Percentiles rank a stretch among this genome's conserved stretches.
Conservation (phyloP, 129 eudicot genomes). For the Sambucus nigra region DNA sequence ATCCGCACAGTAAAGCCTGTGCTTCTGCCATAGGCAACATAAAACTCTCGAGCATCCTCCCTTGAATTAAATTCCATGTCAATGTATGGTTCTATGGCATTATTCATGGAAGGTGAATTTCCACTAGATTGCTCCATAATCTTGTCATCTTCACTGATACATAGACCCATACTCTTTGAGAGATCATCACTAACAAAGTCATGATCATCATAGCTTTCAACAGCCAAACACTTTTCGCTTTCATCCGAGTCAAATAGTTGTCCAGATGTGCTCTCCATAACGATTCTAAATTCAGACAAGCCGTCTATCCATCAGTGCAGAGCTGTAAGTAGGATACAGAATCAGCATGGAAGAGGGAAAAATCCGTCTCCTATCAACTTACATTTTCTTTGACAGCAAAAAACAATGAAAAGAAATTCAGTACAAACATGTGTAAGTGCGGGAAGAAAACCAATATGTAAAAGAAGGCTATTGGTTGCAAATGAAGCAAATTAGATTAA, state of each 20-base stretch:
- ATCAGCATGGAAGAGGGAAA: too few species aligned
- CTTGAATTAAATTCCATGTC: constrained; percentile 26
- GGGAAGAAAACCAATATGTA: too few species aligned
- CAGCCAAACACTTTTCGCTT: constrained; percentile 13
- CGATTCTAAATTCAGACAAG: constrained; percentile 4
- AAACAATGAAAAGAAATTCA: too few species aligned
- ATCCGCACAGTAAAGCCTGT: constrained; percentile 22
- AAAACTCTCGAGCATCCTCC: constrained; percentile 25
- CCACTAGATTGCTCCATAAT: constrained; percentile 1
- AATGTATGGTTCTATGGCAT: constrained; percentile 11
- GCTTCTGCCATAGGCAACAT: constrained; percentile 20
- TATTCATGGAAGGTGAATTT: neutral
- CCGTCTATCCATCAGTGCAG: neutral
- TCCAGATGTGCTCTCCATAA: constrained; percentile 18
- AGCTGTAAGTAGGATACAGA: constrained; percentile 7
- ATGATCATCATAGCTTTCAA: constrained; percentile 11
- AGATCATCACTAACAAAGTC: constrained; percentile 11
- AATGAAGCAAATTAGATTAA: too few species aligned
- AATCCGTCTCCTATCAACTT: too few species aligned
- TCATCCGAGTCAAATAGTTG: constrained; percentile 19
- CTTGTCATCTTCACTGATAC: constrained; percentile 14
- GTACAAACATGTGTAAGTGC: too few species aligned
- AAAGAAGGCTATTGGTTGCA: too few species aligned
- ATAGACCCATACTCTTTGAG: constrained; percentile 2
- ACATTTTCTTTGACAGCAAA: too few species aligned